Evolutionary conservation across 2,329 filamentous ascomycete species (phyloP).

Genomic region (Lachnellula cervina): DNA sequence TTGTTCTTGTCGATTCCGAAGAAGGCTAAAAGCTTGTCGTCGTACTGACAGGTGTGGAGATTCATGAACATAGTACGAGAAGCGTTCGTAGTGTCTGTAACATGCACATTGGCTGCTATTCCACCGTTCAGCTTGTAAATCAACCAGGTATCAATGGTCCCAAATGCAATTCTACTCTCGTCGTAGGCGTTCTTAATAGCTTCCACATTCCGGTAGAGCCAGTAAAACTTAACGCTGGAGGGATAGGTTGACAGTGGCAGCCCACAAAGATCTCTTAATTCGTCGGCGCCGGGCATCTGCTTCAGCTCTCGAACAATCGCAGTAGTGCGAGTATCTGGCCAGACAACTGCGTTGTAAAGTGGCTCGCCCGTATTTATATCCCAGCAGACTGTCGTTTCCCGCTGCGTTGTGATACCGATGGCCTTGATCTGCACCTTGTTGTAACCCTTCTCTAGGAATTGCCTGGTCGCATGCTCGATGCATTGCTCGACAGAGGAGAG

Average conservation of each 20-base stretch:
- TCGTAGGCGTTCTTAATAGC: slow-evolving; percentile 68
- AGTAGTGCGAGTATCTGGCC: slow-evolving; percentile 76
- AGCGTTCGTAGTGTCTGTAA: slow-evolving; percentile 79
- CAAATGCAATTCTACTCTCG: slow-evolving; percentile 66
- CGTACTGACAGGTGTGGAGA: slow-evolving; percentile 69
- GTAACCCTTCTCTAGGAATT: slow-evolving; percentile 65
- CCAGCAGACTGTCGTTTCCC: slow-evolving; percentile 79
- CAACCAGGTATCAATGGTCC: slow-evolving; percentile 77
- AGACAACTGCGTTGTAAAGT: slow-evolving; percentile 76
- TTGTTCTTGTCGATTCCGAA: slow-evolving; percentile 68
- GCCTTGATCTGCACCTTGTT: slow-evolving; percentile 63
- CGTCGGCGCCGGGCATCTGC: slow-evolving; percentile 57
- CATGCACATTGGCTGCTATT: slow-evolving; percentile 57
- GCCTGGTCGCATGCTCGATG: slow-evolving; percentile 67
- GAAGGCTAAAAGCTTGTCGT: slow-evolving; percentile 67
- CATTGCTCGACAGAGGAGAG: slow-evolving; percentile 67
- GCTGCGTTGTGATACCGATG: slow-evolving; percentile 74
- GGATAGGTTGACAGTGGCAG: slow-evolving; percentile 79
- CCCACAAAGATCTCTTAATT: slow-evolving; percentile 64
- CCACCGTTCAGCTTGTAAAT: slow-evolving; percentile 75
- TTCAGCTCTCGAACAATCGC: slow-evolving; percentile 70
- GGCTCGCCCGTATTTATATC: slow-evolving; percentile 71
- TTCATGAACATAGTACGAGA: slow-evolving; percentile 87
- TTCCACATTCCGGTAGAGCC: slow-evolving; percentile 66
- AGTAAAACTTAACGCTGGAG: slow-evolving; percentile 71